These are phyloP conservation scores for Graphilbum sp. DNA, from an alignment of 2,329 filamentous ascomycete species.

Conservation along the genomic window DNA sequence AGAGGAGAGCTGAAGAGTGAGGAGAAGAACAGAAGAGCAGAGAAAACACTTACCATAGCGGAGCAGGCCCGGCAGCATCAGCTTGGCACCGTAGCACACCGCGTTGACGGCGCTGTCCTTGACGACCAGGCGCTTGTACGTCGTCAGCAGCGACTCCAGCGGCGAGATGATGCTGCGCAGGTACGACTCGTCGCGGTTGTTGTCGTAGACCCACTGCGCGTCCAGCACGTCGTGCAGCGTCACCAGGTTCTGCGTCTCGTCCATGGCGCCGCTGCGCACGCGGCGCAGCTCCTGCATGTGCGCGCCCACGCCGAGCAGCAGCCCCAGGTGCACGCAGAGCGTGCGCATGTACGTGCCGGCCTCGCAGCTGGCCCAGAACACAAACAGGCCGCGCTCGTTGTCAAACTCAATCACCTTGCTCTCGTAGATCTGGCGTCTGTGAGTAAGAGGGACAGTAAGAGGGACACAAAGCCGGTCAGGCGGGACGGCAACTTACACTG, in stretches of 20 bases:
- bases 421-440: constrained; percentile 52
- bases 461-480: not conserved
- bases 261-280: constrained; percentile 89
- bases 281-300: constrained; percentile 97
- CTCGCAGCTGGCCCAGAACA: constrained; percentile 99
- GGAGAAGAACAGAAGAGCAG: not conserved
- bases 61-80: constrained; percentile 93
- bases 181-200: constrained; percentile 86
- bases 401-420: constrained; percentile 96
- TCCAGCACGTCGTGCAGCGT: constrained; percentile 92
- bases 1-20: not conserved
- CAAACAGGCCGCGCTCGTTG: constrained; percentile 90
- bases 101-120: constrained; percentile 96
- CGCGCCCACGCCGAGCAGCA: constrained; percentile 30
- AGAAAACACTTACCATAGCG: constrained; percentile 53
- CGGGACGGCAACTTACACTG: constrained; percentile 27
- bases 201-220: constrained; percentile 91
- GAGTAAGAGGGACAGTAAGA: not conserved
- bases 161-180: constrained; percentile 83
- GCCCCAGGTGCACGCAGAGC: constrained; percentile 80
- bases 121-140: constrained; percentile 93
- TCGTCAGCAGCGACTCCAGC: constrained; percentile 77
- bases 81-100: constrained; percentile 95
- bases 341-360: constrained; percentile 98
- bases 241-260: constrained; percentile 75